phyloP scores from a whole-genome alignment of 1,284 basidiomycete species.

The Pseudozyma hubeiensis region DNA sequence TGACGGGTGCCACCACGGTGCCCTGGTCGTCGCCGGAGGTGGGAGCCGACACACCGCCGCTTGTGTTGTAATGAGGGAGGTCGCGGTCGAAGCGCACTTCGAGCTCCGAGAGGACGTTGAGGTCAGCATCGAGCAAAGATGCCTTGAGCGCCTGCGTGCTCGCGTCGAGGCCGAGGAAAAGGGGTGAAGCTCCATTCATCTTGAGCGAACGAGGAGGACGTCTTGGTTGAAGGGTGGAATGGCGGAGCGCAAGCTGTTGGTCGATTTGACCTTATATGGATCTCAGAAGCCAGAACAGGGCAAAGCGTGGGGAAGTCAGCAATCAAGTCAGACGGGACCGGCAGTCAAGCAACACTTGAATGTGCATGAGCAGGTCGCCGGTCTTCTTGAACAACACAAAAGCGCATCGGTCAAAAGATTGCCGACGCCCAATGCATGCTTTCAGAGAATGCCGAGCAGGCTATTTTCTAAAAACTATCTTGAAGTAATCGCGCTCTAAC shows the following conservation, averaged over 20 bases:
- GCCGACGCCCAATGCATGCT: slow-evolving; percentile 7
- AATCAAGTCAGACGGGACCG: too few species aligned
- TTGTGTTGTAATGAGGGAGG: slow-evolving; percentile 78
- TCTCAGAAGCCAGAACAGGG: background rate
- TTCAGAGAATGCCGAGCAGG: slow-evolving; percentile 10
- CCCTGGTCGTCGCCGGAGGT: slow-evolving; percentile 58
- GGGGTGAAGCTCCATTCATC: slow-evolving; percentile 53
- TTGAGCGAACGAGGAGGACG: background rate
- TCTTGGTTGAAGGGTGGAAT: background rate
- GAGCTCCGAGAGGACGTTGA: slow-evolving; percentile 77
- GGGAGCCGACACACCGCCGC: slow-evolving; percentile 69
- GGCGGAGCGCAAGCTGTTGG: background rate
- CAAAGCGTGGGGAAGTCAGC: background rate
- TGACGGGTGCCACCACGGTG: slow-evolving; percentile 80
- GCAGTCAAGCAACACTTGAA: background rate
- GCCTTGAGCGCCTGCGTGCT: slow-evolving; percentile 87
- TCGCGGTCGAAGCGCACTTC: slow-evolving; percentile 85
- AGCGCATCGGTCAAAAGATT: slow-evolving; percentile 23
- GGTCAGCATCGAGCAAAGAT: slow-evolving; percentile 75
- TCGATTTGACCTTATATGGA: background rate
- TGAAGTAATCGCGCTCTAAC: background rate
- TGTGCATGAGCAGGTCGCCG: slow-evolving; percentile 22
- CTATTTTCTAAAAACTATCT: background rate
- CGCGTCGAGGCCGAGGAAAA: slow-evolving; percentile 87
- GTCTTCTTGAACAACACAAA: slow-evolving; percentile 9